Percentiles rank a stretch among this genome's conserved stretches.
These are phyloP conservation scores for Ophiosphaerella korrae DNA, from an alignment of 2,329 filamentous ascomycete genomes.

Conservation along the genomic window DNA sequence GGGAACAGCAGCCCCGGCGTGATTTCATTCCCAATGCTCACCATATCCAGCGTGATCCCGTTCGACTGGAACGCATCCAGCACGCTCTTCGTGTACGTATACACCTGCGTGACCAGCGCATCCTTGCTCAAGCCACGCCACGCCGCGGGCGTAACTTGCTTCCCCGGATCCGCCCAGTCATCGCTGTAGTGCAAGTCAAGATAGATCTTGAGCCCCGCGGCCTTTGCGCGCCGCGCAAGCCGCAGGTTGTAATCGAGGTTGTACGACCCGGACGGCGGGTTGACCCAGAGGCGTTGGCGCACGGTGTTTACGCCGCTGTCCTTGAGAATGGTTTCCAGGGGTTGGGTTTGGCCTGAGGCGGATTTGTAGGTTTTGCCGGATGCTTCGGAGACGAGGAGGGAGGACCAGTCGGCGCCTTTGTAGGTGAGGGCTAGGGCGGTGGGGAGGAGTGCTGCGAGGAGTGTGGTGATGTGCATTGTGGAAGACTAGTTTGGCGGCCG, in stretches of 20 bases:
- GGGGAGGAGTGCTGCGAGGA: conserved; percentile 29
- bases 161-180: conserved; percentile 71
- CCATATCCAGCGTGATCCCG: conserved; percentile 62
- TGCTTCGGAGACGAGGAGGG: conserved; percentile 66
- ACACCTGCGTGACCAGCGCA: conserved; percentile 64
- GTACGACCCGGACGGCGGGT: conserved; percentile 64
- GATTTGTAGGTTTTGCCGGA: conserved; percentile 67
- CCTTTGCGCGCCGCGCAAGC: conserved; percentile 68
- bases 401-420: conserved; percentile 74
- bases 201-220: conserved; percentile 65
- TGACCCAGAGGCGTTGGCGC: conserved; percentile 74
- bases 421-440: conserved; percentile 60
- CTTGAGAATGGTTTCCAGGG: conserved; percentile 68
- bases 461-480: conserved; percentile 35
- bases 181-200: conserved; percentile 71
- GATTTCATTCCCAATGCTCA: conserved; percentile 78
- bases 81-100: conserved; percentile 70
- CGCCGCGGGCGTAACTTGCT: conserved; percentile 66
- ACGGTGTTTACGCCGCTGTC: conserved; percentile 70
- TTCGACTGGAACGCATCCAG: conserved; percentile 65
- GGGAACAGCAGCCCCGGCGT: conserved; percentile 70
- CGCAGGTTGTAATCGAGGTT: conserved; percentile 72
- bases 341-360: conserved; percentile 56
- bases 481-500: neutral
- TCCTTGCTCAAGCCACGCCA: conserved; percentile 66